Evolutionary conservation across 495 filamentous ascomycete genomes (phyloP), one percentile per base, ranked within the genome.

Genomic region (Rhypophila decipiens): DNA sequence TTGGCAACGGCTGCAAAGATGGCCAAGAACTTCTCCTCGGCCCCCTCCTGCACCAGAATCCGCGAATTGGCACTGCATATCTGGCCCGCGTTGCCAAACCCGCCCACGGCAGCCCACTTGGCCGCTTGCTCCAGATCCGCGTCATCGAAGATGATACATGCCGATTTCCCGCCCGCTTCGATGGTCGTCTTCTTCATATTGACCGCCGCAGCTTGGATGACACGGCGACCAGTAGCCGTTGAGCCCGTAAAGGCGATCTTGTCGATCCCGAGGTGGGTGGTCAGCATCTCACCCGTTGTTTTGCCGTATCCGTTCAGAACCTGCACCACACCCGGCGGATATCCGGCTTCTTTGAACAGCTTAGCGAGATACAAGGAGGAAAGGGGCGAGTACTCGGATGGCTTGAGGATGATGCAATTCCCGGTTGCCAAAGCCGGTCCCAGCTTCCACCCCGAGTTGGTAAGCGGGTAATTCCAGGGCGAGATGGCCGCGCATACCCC

Each of bases 401-500:
- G 76, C 65, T 95, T 95, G 38, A 94, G 60, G 3, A 95, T 79
- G 18, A 93, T 64, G 0, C 85, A 85, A 60, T 95, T 95, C 11
- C 89, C 87, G 48, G 82, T 85, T 29, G 85, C 83, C 21, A 95
- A 72, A 5, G 89, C 88, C 15, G 89, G 88, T 7, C 85, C 88
- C 3, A 91, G 65, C 61, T 95, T 95, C 87, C 86, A 90, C 2
- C 85, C 82, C 0, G 86, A 84, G 86, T 93, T 91, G n/a, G 67
- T 71, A 5, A 90, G 64, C 13, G 87, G 87, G 49, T 82, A 89
- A 50, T 93, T 91, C 87, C 87, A 91, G 21, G 86, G 86, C 42
- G 90, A 90, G 53, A 94, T 91, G 69, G 90, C 87, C n/a, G 79
- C 88, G 47, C 87, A 88, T 5, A 95, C 90, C 47, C 89, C 89